Evolutionary conservation across 345 rosid genomes (phyloP), one percentile per base, ranked within the genome.

Genomic region (Raphanus sativus): DNA sequence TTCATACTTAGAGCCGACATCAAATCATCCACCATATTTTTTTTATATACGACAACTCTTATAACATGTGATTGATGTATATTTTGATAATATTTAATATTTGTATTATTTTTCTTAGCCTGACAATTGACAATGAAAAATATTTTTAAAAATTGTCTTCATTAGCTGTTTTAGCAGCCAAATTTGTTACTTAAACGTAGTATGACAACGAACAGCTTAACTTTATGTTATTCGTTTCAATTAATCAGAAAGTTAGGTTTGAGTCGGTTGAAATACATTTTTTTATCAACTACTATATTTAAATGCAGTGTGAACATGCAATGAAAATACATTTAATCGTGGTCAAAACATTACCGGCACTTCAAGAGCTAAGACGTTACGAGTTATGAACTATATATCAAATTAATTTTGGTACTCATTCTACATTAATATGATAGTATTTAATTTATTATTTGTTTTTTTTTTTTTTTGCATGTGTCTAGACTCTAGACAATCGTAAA

Each of bases 291-390:
- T 5, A 48, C 17, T n/a, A 48, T 48, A 26, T n/a, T 6, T 42
- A 64, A 59, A 70, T 45, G 68, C 3, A 66, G 81, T 78, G 81
- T 78, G 77, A 78, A 66, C 77, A 78, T 32, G 8, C 56, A 58
- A n/a, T 71, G 50, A 70, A 70, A 56, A 63, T 12, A 34, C 59
- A 64, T 55, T 70, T 63, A 29, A 4, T 70, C 8, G 10, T 71
- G 2, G 72, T 71, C 60, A 25, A 17, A 64, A 65, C 67, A 65
- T 71, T 48, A 67, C 48, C 76, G 81, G 73, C 76, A 42, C 72
- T 77, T 52, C 16, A 15, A 71, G 72, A 65, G 61, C 36, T 21
- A 10, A 54, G 54, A 40, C 76, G 55, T 55, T 7, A 38, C 12
- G 28, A 61, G 28, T 58, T n/a, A n/a, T n/a, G n/a, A n/a, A n/a